phyloP scores from a whole-genome alignment of 2,329 filamentous ascomycete species.

The Botrytis squamosa region DNA sequence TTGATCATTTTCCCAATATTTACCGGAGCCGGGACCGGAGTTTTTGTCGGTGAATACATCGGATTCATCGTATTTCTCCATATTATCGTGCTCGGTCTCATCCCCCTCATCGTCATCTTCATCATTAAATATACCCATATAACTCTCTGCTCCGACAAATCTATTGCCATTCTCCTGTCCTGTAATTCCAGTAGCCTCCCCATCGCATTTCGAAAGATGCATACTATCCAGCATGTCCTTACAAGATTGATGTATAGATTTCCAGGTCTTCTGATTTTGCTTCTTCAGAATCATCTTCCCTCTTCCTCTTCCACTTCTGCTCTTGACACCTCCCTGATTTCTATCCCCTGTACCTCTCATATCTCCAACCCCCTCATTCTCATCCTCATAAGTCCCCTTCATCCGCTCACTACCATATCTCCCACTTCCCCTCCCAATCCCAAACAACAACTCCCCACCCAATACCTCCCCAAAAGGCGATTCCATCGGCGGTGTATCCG shows the following conservation, averaged over 20 bases:
- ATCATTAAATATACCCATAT: neutral
- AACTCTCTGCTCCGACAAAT: neutral
- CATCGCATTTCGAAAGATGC: neutral
- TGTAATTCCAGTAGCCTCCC: rapidly evolving
- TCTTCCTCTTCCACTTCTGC: neutral
- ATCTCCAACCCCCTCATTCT: neutral
- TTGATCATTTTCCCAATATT: neutral
- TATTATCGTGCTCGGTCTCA: neutral
- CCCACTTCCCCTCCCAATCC: neutral
- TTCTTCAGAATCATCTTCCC: neutral
- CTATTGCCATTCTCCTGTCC: neutral
- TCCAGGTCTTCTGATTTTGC: neutral
- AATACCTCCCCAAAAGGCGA: neutral
- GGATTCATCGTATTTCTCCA: rapidly evolving
- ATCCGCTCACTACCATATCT: neutral
- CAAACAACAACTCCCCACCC: too few relatives aligned
- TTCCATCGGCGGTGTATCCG: neutral
- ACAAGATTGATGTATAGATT: neutral
- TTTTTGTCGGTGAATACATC: neutral
- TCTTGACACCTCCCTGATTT: neutral
- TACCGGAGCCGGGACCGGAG: neutral
- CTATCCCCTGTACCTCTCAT: neutral
- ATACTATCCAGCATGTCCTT: neutral
- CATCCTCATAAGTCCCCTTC: neutral
- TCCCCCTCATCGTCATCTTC: neutral